Conservation (phyloP, 192 early-diverging fungal species). For the Kickxella alabastrina region DNA sequence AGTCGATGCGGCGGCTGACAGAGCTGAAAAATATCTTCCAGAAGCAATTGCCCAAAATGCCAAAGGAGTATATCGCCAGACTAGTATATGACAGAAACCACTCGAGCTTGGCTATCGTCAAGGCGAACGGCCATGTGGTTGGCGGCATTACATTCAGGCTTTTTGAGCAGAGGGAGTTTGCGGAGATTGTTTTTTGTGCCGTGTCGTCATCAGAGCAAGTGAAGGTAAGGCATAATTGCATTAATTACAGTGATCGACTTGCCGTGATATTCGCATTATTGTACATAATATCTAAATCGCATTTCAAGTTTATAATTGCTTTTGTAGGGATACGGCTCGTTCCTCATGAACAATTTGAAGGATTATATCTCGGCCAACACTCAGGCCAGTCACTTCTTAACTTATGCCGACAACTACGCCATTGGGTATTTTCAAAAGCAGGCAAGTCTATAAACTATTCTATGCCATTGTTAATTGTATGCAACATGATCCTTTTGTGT, state of each 20-base stretch:
- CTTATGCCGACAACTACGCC: constrained; percentile 98
- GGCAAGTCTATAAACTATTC: constrained; percentile 20
- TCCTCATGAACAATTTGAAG: constrained; percentile 94
- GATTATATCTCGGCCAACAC: constrained; percentile 79
- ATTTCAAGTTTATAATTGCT: too few relatives aligned
- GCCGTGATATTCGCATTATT: too few relatives aligned
- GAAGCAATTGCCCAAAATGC: constrained; percentile 98
- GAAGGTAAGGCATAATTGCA: constrained; percentile 54
- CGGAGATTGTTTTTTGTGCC: constrained; percentile 99
- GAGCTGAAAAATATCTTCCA: constrained; percentile 96
- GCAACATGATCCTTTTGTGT: too few relatives aligned
- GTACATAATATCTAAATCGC: too few relatives aligned
- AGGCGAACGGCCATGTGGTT: constrained; percentile 62
- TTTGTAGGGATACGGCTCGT: constrained; percentile 87
- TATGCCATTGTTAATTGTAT: background rate
- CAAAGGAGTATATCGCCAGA: constrained; percentile 94
- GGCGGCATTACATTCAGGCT: constrained; percentile 96
- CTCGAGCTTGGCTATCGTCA: constrained; percentile 72
- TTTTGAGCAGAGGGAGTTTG: constrained; percentile 83
- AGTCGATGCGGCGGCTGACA: constrained; percentile 85
- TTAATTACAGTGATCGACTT: too few relatives aligned
- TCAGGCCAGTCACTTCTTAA: constrained; percentile 82
- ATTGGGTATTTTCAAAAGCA: constrained; percentile 99
- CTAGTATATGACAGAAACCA: constrained; percentile 96
- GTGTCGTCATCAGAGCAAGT: constrained; percentile 89